These are phyloP conservation scores for Leucoagaricus sp. DNA, from an alignment of 1,284 basidiomycete species.

Conservation along the genomic window DNA sequence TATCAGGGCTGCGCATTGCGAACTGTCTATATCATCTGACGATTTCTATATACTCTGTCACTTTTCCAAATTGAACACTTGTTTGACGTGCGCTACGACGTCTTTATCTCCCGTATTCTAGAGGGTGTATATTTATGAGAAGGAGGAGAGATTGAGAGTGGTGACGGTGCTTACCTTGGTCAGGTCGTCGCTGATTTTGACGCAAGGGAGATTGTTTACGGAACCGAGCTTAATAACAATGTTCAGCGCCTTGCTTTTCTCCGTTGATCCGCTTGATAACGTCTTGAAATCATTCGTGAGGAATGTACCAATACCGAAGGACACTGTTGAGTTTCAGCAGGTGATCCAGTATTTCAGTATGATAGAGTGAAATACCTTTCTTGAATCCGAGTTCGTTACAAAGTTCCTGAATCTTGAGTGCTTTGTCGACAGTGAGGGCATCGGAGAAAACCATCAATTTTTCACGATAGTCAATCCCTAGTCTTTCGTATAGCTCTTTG, in stretches of 20 bases:
- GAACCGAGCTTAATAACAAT: constrained; percentile 91
- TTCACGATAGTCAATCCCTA: constrained; percentile 64
- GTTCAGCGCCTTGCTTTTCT: constrained; percentile 81
- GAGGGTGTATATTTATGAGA: constrained; percentile 3
- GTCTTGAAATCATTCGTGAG: constrained; percentile 86
- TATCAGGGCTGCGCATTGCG: no score
- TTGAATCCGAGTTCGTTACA: constrained; percentile 73
- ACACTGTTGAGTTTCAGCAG: no score
- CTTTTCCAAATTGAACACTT: constrained; percentile 19
- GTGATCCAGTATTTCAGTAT: neutral
- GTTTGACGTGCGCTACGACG: constrained; percentile 45
- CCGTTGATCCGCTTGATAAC: constrained; percentile 50
- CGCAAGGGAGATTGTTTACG: constrained; percentile 73
- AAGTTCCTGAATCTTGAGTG: constrained; percentile 68
- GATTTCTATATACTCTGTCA: no score
- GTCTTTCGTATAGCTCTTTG: constrained; percentile 65
- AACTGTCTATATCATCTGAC: no score
- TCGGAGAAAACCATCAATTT: constrained; percentile 88
- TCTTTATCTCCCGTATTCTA: constrained; percentile 49
- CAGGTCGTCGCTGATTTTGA: constrained; percentile 92
- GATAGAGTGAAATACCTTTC: constrained; percentile 44
- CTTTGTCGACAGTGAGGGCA: constrained; percentile 71
- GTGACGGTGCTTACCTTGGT: constrained; percentile 60
- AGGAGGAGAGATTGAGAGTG: neutral
- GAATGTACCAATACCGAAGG: constrained; percentile 91